Conservation (phyloP, 2,329 filamentous ascomycete genomes). For the Paecilomyces variotii region DNA sequence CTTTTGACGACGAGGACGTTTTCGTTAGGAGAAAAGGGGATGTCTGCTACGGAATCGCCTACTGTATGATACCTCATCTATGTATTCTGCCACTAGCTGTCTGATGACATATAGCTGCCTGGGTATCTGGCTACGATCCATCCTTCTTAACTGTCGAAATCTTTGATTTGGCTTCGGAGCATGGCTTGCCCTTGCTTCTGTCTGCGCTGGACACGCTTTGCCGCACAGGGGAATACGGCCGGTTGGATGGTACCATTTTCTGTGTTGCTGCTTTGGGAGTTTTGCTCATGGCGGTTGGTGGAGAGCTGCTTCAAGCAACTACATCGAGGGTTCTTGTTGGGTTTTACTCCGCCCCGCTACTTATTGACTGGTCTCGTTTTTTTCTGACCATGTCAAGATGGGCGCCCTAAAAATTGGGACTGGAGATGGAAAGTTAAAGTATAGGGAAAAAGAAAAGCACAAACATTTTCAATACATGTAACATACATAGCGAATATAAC, state of each 20-base stretch:
- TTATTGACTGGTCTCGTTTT: constrained; percentile 22
- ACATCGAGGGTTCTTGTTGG: constrained; percentile 39
- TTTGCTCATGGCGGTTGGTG: constrained; percentile 38
- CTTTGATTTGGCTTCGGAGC: constrained; percentile 45
- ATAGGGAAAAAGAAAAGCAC: constrained; percentile 1
- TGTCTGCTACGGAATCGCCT: too few relatives aligned
- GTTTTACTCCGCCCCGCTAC: constrained; percentile 40
- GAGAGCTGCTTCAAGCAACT: constrained; percentile 39
- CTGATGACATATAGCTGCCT: too few relatives aligned
- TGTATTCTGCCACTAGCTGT: too few relatives aligned
- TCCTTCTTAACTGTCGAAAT: constrained; percentile 27
- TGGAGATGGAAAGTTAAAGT: constrained; percentile 33
- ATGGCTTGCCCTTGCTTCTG: constrained; percentile 38
- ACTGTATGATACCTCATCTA: too few relatives aligned
- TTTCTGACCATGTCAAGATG: constrained; percentile 24
- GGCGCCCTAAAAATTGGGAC: constrained; percentile 27
- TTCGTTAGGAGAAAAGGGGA: too few relatives aligned
- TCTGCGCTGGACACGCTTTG: constrained; percentile 42
- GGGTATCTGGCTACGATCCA: too few relatives aligned
- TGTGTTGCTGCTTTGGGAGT: constrained; percentile 40
- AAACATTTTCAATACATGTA: not conserved
- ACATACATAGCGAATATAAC: not conserved
- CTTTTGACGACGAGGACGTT: too few relatives aligned
- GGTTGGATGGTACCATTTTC: constrained; percentile 43
- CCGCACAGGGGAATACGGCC: constrained; percentile 39